Evolutionary conservation across 805 yeast genomes (phyloP).

Genomic region (Hanseniaspora mollemarum): DNA sequence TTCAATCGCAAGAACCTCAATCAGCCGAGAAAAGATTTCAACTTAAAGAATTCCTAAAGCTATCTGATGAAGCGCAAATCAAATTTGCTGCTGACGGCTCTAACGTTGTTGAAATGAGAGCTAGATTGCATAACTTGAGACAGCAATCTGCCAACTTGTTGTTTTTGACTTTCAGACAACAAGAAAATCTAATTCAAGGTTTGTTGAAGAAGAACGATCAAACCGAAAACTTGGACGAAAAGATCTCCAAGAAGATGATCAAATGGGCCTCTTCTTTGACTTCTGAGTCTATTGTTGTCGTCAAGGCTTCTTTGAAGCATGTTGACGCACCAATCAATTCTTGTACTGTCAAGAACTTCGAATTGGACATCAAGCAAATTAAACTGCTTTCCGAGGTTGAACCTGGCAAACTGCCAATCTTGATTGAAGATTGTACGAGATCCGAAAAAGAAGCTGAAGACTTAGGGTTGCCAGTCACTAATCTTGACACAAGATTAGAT

Average conservation of each 20-base stretch:
- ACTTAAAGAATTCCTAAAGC: constrained; percentile 37
- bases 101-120: constrained; percentile 72
- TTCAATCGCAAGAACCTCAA: constrained; percentile 55
- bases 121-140: constrained; percentile 86
- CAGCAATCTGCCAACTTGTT: constrained; percentile 93
- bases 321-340: constrained; percentile 80
- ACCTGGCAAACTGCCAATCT: constrained; percentile 83
- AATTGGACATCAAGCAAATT: constrained; percentile 64
- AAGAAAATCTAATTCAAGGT: constrained; percentile 69
- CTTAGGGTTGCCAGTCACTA: constrained; percentile 82
- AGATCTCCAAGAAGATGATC: constrained; percentile 86
- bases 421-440: constrained; percentile 93
- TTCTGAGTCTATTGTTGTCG: constrained; percentile 83
- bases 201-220: constrained; percentile 47
- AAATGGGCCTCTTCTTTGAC: constrained; percentile 85
- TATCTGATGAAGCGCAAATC: constrained; percentile 32
- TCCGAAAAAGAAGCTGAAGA: constrained; percentile 90
- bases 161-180: constrained; percentile 87
- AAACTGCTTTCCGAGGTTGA: constrained; percentile 65
- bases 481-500: constrained; percentile 91
- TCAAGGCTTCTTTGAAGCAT: constrained; percentile 71
- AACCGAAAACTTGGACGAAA: constrained; percentile 40
- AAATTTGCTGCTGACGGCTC: constrained; percentile 44
- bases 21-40: constrained; percentile 54
- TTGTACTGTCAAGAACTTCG: constrained; percentile 84